phyloP scores from a whole-genome alignment of 768 basidiomycete species.

The Boletellus ananiceps region DNA sequence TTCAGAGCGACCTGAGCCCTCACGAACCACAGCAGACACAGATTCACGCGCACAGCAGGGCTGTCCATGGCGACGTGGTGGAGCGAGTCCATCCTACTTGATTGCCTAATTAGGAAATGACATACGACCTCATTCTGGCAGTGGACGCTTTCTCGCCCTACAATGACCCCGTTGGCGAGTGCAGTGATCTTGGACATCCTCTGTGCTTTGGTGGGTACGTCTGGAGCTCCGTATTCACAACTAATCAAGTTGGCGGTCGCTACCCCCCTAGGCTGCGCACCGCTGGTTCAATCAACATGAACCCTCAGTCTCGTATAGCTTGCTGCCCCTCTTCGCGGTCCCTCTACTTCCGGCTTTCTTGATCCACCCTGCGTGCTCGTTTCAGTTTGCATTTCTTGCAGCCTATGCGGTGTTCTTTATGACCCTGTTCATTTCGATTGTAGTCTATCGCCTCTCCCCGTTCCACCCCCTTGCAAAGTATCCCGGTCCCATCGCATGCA shows the following conservation, averaged over 20 bases:
- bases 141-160: background rate
- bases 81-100: background rate
- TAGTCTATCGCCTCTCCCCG: slow-evolving; percentile 35
- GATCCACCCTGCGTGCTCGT: slow-evolving; percentile 6
- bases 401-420: slow-evolving; percentile 17
- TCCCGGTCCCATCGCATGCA: slow-evolving; percentile 33
- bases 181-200: slow-evolving; percentile 14
- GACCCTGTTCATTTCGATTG: slow-evolving; percentile 25
- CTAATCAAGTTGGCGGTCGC: background rate
- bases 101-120: slow-evolving; percentile 5
- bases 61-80: background rate
- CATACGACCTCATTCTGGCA: background rate
- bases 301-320: slow-evolving; percentile 12
- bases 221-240: background rate
- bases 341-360: slow-evolving; percentile 15
- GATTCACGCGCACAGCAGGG: background rate
- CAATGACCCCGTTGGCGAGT: slow-evolving; percentile 3
- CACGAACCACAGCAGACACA: background rate
- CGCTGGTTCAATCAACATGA: slow-evolving; percentile 17
- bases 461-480: slow-evolving; percentile 36
- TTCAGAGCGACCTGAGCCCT: background rate
- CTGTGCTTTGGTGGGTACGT: slow-evolving; percentile 14
- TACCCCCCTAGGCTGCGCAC: slow-evolving; percentile 9
- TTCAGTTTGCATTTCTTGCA: slow-evolving; percentile 3
- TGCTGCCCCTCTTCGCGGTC: slow-evolving; percentile 8